Evolutionary conservation across 169 alveolate species (phyloP), one percentile per base, ranked within the genome.

Genomic region (Theileria annulata): DNA sequence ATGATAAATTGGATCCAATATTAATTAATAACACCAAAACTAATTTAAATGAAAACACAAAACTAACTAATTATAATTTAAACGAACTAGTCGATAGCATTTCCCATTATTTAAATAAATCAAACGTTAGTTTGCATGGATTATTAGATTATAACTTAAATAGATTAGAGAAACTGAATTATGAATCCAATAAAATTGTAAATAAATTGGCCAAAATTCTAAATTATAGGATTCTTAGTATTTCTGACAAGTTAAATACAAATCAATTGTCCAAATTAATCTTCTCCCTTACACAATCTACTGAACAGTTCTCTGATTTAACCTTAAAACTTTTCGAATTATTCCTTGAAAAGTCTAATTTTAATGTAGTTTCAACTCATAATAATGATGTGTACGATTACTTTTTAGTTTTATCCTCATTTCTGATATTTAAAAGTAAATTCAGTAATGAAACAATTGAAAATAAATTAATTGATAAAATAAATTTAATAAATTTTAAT

Each of bases 201-300:
- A 9, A n/a, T 0, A 81, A 75, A 23, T 70, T 51, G 56, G 28
- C 51, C 5, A 74, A 28, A 15, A 42, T 71, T 17, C n/a, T 81
- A 25, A 60, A 28, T 25, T n/a, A 72, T 31, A 68, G 88, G 5
- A 68, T 81, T 3, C 21, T 25, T 23, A 81, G 88, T 19, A 12
- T 81, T 21, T 15, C 37, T 15, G 85, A 81, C 54, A 69, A 70
- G 23, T 56, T 81, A 42, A 64, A 80, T 9, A 23, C 42, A 2
- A 42, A 25, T 30, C 82, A 81, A n/a, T 30, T 78, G 5, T 51
- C 88, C 8, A 74, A 27, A 37, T 48, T 81, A 23, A 31, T 54
- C 31, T 73, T 23, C 35, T 76, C 88, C 10, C 3, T 81, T 15
- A 56, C 71, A 8, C 71, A 71, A 17, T 47, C 75, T 2, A 83